phyloP scores from a whole-genome alignment of 352 stramenopile genomes.

The Phytophthora pseudosyringae region DNA sequence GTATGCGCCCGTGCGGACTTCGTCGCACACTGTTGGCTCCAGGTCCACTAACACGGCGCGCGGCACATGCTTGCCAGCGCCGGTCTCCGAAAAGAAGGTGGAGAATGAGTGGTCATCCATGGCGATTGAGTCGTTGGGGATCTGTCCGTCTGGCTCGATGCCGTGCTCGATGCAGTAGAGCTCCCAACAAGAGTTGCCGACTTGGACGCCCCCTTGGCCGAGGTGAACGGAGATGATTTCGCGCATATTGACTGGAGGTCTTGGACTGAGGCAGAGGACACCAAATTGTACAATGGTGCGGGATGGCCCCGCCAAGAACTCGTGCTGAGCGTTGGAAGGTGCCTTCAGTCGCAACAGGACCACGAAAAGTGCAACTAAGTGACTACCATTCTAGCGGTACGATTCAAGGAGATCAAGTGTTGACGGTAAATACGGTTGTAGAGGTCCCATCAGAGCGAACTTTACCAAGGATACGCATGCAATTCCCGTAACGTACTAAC shows the following conservation, averaged over 20 bases:
- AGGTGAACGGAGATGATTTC: constrained; percentile 8
- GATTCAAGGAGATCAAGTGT: background rate
- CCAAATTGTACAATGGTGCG: too few relatives aligned
- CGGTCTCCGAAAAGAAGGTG: constrained; percentile 12
- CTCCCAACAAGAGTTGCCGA: constrained; percentile 64
- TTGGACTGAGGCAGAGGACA: too few relatives aligned
- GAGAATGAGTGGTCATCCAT: constrained; percentile 5
- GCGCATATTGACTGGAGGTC: background rate
- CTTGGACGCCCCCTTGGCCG: constrained; percentile 6
- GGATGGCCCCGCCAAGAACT: too few relatives aligned
- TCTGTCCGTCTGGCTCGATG: constrained; percentile 68
- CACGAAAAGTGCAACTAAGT: constrained; percentile 3
- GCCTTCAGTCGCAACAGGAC: background rate
- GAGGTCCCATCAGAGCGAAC: background rate
- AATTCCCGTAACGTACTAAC: background rate
- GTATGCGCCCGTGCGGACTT: constrained; percentile 96
- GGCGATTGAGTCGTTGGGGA: background rate
- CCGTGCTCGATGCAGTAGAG: constrained; percentile 83
- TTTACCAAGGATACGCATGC: background rate
- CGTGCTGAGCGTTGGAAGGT: too few relatives aligned
- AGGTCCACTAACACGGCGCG: too few relatives aligned
- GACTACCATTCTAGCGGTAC: background rate
- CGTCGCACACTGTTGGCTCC: constrained; percentile 97
- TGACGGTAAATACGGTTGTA: background rate
- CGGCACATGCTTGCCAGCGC: too few relatives aligned